Evolutionary conservation across 179 eudicot genomes (phyloP).

Genomic region (Vitellaria paradoxa): DNA sequence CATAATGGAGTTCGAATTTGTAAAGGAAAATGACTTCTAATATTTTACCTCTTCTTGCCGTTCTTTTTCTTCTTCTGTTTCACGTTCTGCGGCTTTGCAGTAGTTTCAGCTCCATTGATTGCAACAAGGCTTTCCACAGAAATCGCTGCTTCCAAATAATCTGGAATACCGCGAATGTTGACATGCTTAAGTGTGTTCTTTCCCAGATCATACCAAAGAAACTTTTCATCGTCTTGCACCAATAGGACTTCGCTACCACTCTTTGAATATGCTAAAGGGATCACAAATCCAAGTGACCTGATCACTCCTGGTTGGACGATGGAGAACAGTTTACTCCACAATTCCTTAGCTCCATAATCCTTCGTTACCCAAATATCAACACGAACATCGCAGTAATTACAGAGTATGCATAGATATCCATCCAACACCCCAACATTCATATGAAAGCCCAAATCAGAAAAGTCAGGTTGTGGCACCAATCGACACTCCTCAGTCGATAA

Average conservation of each 20-base stretch:
- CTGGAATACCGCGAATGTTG: slow-evolving; percentile 8
- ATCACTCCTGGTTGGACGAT: neutral
- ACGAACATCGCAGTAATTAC: neutral
- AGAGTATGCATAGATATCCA: slow-evolving; percentile 21
- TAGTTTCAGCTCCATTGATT: neutral
- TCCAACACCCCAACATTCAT: slow-evolving; percentile 20
- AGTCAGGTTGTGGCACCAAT: slow-evolving; percentile 14
- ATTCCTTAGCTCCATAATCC: neutral
- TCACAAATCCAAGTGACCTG: neutral
- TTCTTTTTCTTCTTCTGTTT: neutral
- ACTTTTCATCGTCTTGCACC: slow-evolving; percentile 20
- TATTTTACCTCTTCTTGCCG: slow-evolving; percentile 9
- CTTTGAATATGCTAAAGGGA: slow-evolving; percentile 33
- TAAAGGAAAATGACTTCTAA: neutral
- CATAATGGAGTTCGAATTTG: neutral
- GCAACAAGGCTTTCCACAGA: slow-evolving; percentile 23
- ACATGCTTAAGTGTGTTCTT: slow-evolving; percentile 9
- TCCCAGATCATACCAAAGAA: slow-evolving; percentile 31
- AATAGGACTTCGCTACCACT: slow-evolving; percentile 26
- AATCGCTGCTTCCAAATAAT: slow-evolving; percentile 16
- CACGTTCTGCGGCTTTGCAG: neutral
- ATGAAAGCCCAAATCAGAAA: slow-evolving; percentile 6
- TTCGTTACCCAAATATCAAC: slow-evolving; percentile 37
- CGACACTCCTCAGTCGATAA: slow-evolving; percentile 21
- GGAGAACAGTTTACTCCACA: slow-evolving; percentile 27